Base-by-base conservation (phyloP, 306 rosid genomes). In the Gleditsia sinensis region DNA sequence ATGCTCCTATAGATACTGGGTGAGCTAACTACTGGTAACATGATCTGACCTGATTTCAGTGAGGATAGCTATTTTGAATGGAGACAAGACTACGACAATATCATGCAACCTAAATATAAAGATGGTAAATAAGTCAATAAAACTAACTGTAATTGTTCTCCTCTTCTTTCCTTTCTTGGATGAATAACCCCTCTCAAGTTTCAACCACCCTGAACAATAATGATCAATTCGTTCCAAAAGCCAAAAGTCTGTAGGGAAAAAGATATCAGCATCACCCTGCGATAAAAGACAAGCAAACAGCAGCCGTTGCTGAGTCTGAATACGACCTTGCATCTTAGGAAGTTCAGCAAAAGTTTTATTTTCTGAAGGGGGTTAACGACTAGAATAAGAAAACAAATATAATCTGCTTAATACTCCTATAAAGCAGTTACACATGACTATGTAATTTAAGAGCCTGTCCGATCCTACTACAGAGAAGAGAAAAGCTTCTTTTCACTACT, bases 241-340 rank as follows among this genome's bases (percentile, higher is more conserved):
- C 87, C 87, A 73, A 73, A 94, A 94, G 87, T 89, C 98, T 2
- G 98, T 94, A 40, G 98, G 97, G 77, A 94, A 91, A 73, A 94
- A 94, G 55, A 94, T 89, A 81, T 94, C 98, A 37, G 96, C 98
- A 45, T 94, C 97, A 71, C 98, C 98, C 98, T 94, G 90, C 71
- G 39, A 70, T 42, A 33, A 75, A 63, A 81, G 56, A 64, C 43
- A 66, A 57, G 76, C 69, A 62, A 43, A 77, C 25, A 69, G n/a
- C 66, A 46, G 25, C 40, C 1, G 16, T 30, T 59, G 13, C 39
- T 28, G 60, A 54, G 4, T 16, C 68, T 70, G 11, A 72, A 62
- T 67, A 48, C 45, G 37, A 28, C 5, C 23, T 61, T 32, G 28
- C 39, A 43, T n/a, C 37, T 63, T 70, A 55, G 23, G 27, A 72